Conservation (phyloP, 768 basidiomycete species). For the Pleurotus platypus region DNA sequence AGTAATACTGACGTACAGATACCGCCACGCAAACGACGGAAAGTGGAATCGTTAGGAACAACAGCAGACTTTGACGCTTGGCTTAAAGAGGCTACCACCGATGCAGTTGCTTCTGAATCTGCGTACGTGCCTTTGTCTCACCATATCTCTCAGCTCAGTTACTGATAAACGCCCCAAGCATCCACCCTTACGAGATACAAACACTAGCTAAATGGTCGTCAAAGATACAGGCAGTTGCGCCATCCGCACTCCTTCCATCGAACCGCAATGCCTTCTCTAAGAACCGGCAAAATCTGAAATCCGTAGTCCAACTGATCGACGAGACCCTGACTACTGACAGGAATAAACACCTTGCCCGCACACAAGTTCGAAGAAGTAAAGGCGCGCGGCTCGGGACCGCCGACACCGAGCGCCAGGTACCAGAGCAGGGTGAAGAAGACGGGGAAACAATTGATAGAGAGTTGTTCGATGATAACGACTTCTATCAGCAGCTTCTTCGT, state of each 20-base stretch:
- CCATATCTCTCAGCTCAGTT: background rate
- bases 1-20: conserved; percentile 43
- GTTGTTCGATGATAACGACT: conserved; percentile 86
- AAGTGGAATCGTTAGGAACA: conserved; percentile 25
- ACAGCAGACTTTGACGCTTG: conserved; percentile 27
- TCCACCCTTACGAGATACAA: conserved; percentile 67
- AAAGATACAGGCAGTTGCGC: conserved; percentile 91
- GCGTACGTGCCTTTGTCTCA: conserved; percentile 33
- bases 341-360: conserved; percentile 57
- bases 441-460: conserved; percentile 36
- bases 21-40: conserved; percentile 59
- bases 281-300: conserved; percentile 53
- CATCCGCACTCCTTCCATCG: conserved; percentile 67
- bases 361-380: conserved; percentile 53
- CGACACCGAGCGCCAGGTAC: background rate
- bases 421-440: conserved; percentile 17
- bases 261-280: conserved; percentile 69
- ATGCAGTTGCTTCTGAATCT: conserved; percentile 45
- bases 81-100: conserved; percentile 39
- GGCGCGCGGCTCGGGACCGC: conserved; percentile 34
- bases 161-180: conserved; percentile 32
- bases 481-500: conserved; percentile 88
- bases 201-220: conserved; percentile 93
- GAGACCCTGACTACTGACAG: conserved; percentile 60
- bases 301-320: conserved; percentile 73